phyloP scores from a whole-genome alignment of 345 rosid genomes.

The Orychophragmus violaceus region DNA sequence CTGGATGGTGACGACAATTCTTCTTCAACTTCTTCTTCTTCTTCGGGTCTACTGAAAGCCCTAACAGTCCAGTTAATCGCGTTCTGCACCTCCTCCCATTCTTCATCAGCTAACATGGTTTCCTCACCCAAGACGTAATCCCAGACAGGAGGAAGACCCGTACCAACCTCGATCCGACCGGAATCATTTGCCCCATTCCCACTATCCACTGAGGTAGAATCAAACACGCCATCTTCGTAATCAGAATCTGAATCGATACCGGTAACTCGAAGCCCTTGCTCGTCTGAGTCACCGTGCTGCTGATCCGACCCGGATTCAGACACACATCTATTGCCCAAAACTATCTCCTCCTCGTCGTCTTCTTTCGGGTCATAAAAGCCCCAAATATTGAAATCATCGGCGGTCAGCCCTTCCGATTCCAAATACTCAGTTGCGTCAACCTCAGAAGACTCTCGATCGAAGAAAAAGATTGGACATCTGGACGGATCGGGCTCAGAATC shows the following conservation, averaged over 20 bases:
- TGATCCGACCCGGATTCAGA: conserved; percentile 16
- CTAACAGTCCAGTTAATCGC: conserved; percentile 20
- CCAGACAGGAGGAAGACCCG: conserved; percentile 25
- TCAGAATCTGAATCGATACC: conserved; percentile 50
- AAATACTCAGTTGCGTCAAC: conserved; percentile 15
- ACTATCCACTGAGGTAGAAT: conserved; percentile 13
- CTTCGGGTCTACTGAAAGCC: conserved; percentile 20
- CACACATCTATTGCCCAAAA: conserved; percentile 5
- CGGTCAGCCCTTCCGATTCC: conserved; percentile 8
- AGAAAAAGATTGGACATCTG: conserved; percentile 9
- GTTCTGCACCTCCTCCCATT: conserved; percentile 40
- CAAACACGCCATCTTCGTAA: conserved; percentile 33
- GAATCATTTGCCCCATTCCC: conserved; percentile 1
- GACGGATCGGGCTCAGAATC: conserved; percentile 19
- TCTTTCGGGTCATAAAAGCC: conserved; percentile 19
- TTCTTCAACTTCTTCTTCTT: conserved; percentile 22
- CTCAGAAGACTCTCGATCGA: conserved; percentile 25
- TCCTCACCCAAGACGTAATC: conserved; percentile 26
- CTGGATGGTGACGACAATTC: conserved; percentile 25
- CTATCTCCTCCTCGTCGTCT: conserved; percentile 20
- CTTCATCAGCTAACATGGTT: conserved; percentile 28
- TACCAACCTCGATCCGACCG: conserved; percentile 29
- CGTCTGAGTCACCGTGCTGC: conserved; percentile 4
- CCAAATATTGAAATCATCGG: conserved; percentile 28
- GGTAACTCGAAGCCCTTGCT: conserved; percentile 40